phyloP scores from a whole-genome alignment of 495 filamentous ascomycete species.

The Podospora tetraspora region DNA sequence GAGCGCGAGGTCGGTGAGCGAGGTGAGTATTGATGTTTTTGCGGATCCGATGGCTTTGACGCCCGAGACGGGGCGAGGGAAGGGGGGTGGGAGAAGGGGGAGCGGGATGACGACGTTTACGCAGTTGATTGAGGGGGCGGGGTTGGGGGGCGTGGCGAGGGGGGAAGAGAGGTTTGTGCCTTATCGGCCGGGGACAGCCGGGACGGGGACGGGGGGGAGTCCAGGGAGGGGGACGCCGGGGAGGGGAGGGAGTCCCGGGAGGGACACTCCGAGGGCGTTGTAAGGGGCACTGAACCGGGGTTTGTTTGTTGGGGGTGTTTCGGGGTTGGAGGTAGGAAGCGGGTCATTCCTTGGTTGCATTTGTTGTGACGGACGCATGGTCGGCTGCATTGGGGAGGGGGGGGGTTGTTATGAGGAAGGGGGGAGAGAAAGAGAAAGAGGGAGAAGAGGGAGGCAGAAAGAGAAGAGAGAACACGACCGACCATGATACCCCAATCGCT shows the following conservation, averaged over 20 bases:
- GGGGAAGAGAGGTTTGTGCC: slow-evolving; percentile 36
- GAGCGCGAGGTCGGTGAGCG: slow-evolving; percentile 46
- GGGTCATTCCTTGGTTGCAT: neutral
- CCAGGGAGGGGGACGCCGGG: neutral
- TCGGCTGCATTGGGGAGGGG: neutral
- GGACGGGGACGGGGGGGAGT: neutral
- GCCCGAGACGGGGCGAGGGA: slow-evolving; percentile 17
- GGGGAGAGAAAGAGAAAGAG: neutral
- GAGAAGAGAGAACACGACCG: neutral
- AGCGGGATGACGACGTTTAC: slow-evolving; percentile 55
- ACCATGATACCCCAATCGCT: slow-evolving; percentile 13
- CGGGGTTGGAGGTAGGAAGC: too few relatives aligned
- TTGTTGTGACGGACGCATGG: neutral
- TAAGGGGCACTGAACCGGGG: too few relatives aligned
- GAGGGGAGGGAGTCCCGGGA: too few relatives aligned
- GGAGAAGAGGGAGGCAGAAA: neutral
- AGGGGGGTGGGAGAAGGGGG: slow-evolving; percentile 13
- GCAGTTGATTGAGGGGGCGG: slow-evolving; percentile 54
- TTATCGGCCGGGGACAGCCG: neutral
- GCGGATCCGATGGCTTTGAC: slow-evolving; percentile 51
- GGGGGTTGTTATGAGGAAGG: neutral
- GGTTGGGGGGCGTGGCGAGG: slow-evolving; percentile 45
- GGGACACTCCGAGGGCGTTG: too few relatives aligned
- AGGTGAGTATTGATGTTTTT: slow-evolving; percentile 66
- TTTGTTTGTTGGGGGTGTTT: too few relatives aligned